These are phyloP conservation scores for Globisporangium emineosum DNA, from an alignment of 352 stramenopile species.

Conservation along the genomic window DNA sequence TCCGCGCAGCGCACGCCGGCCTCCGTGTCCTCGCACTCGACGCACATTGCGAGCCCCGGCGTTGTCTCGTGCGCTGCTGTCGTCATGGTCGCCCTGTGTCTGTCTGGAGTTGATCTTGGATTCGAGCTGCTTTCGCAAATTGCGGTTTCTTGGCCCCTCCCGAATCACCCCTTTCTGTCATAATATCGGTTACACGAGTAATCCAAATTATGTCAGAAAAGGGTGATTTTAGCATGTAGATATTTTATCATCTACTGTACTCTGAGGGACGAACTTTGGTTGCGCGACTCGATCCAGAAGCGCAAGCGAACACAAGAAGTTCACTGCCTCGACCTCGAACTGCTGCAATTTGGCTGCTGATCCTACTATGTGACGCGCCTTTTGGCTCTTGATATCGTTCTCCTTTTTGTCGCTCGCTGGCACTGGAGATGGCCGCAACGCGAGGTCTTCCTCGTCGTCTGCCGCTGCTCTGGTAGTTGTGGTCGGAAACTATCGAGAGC, in stretches of 20 bases:
- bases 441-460: neutral
- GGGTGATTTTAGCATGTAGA: no score
- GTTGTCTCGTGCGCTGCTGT: constrained; percentile 16
- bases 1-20: constrained; percentile 60
- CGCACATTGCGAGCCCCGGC: constrained; percentile 43
- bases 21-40: constrained; percentile 84
- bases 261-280: no score
- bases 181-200: neutral
- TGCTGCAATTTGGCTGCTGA: neutral
- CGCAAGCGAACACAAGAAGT: no score
- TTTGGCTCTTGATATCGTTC: neutral
- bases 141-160: no score
- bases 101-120: neutral
- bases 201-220: neutral
- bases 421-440: neutral
- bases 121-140: neutral
- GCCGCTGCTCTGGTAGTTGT: neutral
- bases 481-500: neutral
- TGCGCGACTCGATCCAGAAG: no score
- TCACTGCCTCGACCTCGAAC: no score
- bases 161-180: no score
- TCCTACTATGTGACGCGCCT: neutral
- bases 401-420: no score
- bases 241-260: no score
- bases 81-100: neutral